A percentile compares a stretch with the other conserved stretches of the same genome.
These are phyloP conservation scores for Diaporthe humulicola DNA, from an alignment of 2,329 filamentous ascomycete genomes.

Conservation along the genomic window DNA sequence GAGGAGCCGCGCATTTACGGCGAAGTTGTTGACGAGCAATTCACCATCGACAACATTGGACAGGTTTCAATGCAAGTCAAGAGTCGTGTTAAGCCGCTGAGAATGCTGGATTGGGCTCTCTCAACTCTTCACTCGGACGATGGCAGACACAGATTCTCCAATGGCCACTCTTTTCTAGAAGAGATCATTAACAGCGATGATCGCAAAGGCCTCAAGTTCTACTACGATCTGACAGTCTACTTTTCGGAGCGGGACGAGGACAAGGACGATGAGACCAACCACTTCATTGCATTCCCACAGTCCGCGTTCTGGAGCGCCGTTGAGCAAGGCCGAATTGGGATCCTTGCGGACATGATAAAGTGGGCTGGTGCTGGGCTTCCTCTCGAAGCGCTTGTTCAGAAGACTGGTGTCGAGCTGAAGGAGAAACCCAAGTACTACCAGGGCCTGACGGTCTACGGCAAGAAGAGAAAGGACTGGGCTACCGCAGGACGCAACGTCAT, in stretches of 20 bases:
- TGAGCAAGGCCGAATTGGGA: conserved; percentile 62
- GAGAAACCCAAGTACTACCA: conserved; percentile 81
- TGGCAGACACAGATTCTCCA: conserved; percentile 46
- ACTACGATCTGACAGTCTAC: conserved; percentile 67
- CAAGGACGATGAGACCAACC: conserved; percentile 48
- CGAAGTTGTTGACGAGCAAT: conserved; percentile 73
- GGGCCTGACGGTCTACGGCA: conserved; percentile 81
- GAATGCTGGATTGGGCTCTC: conserved; percentile 60
- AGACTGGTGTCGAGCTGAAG: conserved; percentile 72
- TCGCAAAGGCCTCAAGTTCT: conserved; percentile 63
- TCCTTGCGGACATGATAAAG: conserved; percentile 75
- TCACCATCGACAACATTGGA: conserved; percentile 83
- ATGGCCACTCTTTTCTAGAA: conserved; percentile 50
- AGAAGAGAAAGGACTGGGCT: conserved; percentile 82
- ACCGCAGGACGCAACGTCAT: conserved; percentile 67
- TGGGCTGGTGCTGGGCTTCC: conserved; percentile 77
- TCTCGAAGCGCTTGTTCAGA: conserved; percentile 74
- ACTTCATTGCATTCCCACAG: conserved; percentile 56
- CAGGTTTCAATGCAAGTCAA: conserved; percentile 78
- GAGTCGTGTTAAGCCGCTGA: conserved; percentile 68
- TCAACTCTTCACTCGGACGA: conserved; percentile 51
- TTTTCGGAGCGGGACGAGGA: conserved; percentile 57
- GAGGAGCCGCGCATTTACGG: conserved; percentile 60
- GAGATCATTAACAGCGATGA: conserved; percentile 68
- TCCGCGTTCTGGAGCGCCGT: conserved; percentile 60